These are phyloP conservation scores for Vigna angularis DNA, from an alignment of 306 rosid genomes.

Conservation along the genomic window DNA sequence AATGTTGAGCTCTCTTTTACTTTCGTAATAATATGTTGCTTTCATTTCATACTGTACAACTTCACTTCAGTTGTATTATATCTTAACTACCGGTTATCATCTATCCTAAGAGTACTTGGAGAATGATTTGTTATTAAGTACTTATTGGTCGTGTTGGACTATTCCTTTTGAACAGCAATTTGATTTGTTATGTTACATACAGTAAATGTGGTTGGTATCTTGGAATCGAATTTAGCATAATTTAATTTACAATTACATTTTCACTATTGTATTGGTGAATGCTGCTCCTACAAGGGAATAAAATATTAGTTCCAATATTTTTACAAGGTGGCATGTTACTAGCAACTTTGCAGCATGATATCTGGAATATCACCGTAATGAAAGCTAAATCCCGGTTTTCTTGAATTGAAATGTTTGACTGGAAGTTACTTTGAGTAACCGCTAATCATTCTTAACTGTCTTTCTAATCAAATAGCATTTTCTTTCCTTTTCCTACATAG, in stretches of 20 bases:
- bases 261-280: neutral
- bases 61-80: slow-evolving; percentile 55
- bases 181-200: neutral
- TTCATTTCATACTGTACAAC: slow-evolving; percentile 50
- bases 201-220: neutral
- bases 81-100: slow-evolving; percentile 20
- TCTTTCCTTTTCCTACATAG: slow-evolving; percentile 16
- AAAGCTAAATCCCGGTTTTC: neutral
- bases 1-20: slow-evolving; percentile 42
- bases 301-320: neutral
- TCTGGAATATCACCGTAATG: neutral
- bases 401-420: slow-evolving; percentile 8
- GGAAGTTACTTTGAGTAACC: slow-evolving; percentile 1
- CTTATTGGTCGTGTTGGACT: slow-evolving; percentile 2
- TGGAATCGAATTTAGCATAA: neutral
- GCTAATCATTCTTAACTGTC: slow-evolving; percentile 1
- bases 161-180: neutral
- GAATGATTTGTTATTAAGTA: slow-evolving; percentile 3
- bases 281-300: neutral
- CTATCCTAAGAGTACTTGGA: slow-evolving; percentile 1
- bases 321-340: neutral
- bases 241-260: neutral
- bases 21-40: slow-evolving; percentile 50
- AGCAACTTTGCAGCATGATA: neutral
- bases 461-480: neutral